Evolutionary conservation across 2,329 filamentous ascomycete species (phyloP), one percentile per base, ranked within the genome.

Genomic region (Colletotrichum tanaceti): DNA sequence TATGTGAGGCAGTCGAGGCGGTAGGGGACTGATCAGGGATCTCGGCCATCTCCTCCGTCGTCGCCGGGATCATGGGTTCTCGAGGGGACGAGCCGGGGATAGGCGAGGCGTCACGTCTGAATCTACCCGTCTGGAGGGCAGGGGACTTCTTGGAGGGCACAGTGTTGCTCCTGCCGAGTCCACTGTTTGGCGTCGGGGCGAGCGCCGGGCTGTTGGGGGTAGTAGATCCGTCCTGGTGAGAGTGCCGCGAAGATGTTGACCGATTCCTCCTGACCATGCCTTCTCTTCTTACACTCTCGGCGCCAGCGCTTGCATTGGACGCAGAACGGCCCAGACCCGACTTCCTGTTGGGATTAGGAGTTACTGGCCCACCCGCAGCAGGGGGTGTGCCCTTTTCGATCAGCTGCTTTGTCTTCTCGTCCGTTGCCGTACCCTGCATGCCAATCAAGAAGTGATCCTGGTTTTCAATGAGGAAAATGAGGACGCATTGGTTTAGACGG

Each of bases 391-490:
- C 93, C 75, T 94, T 90, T 72, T 89, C 85, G 50, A 91, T 86
- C 73, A 88, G 86, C 73, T 87, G 83, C 73, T 87, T 86, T 1
- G 88, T 90, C 76, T 87, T 90, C 76, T 97, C 93, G 76, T 98
- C 94, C n/a, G 94, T 93, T n/a, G 90, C 94, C n/a, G 94, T 98
- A 52, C 96, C 96, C 77, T 94, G 93, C 96, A 99, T 99, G 63
- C 96, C 96, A 72, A 99, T 97, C 72, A 99, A 84, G 84, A 99
- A 99, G 79, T 97, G 93, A 76, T 99, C 96, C 78, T 99, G 96
- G 75, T 99, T 97, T 77, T 98, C 94, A 73, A 99, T 99, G 73
- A 99, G 83, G 79, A 99, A 99, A 58, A 99, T 97, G 71, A 99
- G 87, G 22, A 99, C 95, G 75, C 96, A 95, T 84, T 99, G 96